Conservation (phyloP, 768 basidiomycete species). For the Amanita pseudoporphyria region DNA sequence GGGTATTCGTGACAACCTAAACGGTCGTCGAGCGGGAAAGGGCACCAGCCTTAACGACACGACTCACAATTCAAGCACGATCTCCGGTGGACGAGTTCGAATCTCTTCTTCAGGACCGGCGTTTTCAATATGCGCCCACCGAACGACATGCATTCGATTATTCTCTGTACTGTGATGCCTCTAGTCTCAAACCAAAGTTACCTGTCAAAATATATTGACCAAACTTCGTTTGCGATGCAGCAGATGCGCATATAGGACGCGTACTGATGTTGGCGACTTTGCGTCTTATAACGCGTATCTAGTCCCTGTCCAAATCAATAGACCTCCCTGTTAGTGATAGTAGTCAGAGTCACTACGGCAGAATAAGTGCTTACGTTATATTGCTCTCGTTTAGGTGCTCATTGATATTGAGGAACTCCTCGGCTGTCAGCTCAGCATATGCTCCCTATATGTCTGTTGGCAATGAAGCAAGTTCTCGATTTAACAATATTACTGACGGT, state of each 20-base stretch:
- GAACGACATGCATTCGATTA: conserved; percentile 85
- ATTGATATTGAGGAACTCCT: not conserved
- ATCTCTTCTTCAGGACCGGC: conserved; percentile 65
- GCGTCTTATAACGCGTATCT: conserved; percentile 69
- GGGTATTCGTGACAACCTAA: too few relatives aligned
- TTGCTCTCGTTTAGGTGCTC: not conserved
- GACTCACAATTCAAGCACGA: conserved; percentile 82
- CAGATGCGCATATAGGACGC: conserved; percentile 9
- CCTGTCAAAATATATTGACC: conserved; percentile 26
- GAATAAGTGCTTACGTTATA: not conserved
- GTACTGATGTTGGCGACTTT: conserved; percentile 67
- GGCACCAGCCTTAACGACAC: not conserved
- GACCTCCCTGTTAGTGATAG: not conserved
- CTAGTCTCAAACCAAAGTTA: conserved; percentile 40
- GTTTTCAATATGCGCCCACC: conserved; percentile 72
- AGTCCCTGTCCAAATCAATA: conserved; percentile 32
- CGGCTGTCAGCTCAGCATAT: not conserved
- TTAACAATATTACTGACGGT: not conserved
- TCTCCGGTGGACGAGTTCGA: conserved; percentile 66
- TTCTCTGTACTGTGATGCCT: conserved; percentile 72
- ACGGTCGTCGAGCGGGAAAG: not conserved
- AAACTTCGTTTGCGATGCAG: not conserved
- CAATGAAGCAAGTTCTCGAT: not conserved
- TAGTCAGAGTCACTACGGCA: not conserved
- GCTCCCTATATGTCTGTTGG: not conserved